Evolutionary conservation across 2,329 filamentous ascomycete species (phyloP).

Genomic region (Pseudogymnoascus sp.): DNA sequence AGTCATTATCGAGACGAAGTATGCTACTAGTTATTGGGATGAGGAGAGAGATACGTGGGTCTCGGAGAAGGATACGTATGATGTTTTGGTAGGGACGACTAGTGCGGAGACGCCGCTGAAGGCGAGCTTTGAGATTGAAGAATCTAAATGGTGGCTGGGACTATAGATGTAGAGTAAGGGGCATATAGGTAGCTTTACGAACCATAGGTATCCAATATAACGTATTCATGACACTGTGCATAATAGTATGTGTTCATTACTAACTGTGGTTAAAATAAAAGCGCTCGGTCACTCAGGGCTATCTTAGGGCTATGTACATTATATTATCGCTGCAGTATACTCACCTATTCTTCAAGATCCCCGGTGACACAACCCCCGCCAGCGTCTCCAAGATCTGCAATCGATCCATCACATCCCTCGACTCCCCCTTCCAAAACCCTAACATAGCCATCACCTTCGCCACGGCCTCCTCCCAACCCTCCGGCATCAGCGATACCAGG

Average conservation of each 20-base stretch:
- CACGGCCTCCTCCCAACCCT: constrained; percentile 17
- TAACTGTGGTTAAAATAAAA: not conserved
- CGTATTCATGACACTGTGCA: not conserved
- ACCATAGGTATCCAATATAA: not conserved
- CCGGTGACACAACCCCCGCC: not conserved
- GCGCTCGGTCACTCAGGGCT: not conserved
- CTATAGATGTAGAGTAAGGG: constrained; percentile 31
- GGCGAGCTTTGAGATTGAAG: constrained; percentile 45
- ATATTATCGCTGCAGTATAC: not conserved
- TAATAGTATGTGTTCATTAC: not conserved
- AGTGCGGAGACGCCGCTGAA: constrained; percentile 43
- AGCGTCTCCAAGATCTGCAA: constrained; percentile 12
- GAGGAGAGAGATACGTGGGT: constrained; percentile 58
- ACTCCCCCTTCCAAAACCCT: constrained; percentile 15
- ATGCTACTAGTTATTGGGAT: constrained; percentile 61
- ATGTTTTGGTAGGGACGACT: constrained; percentile 50
- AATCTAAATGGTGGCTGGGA: constrained; percentile 61
- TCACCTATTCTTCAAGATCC: constrained; percentile 2
- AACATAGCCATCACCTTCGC: constrained; percentile 17
- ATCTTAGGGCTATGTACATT: not conserved
- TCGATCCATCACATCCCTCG: constrained; percentile 13
- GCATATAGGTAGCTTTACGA: not conserved
- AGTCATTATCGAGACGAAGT: constrained; percentile 52
- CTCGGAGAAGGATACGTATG: constrained; percentile 56
- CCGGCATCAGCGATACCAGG: constrained; percentile 14